Evolutionary conservation across 1,139 yeast species (phyloP).

Genomic region (Scheffersomyces titani): DNA sequence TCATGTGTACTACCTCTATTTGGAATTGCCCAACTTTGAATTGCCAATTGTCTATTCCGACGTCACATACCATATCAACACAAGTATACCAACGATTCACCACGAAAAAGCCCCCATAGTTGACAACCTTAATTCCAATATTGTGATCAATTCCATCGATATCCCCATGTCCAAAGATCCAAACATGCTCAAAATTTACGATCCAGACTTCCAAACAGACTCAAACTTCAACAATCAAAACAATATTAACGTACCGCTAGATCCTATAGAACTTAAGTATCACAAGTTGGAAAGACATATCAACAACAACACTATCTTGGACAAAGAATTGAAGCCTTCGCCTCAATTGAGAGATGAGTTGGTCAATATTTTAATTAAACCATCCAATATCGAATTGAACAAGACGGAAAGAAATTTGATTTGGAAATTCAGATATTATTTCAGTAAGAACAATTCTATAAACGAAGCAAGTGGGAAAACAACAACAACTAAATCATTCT

Average conservation of each 20-base stretch:
- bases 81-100: not conserved
- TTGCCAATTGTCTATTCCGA: slow-evolving; percentile 83
- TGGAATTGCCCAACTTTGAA: slow-evolving; percentile 78
- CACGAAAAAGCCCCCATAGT: slow-evolving; percentile 15
- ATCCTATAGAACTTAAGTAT: slow-evolving; percentile 87
- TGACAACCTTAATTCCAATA: slow-evolving; percentile 18
- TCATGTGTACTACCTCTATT: slow-evolving; percentile 47
- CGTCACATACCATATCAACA: slow-evolving; percentile 22
- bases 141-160: slow-evolving; percentile 37
- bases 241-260: slow-evolving; percentile 47
- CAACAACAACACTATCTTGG: slow-evolving; percentile 73
- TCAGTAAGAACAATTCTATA: slow-evolving; percentile 57
- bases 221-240: slow-evolving; percentile 6
- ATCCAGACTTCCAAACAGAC: slow-evolving; percentile 37
- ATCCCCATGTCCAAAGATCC: slow-evolving; percentile 23
- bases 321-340: slow-evolving; percentile 86
- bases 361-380: slow-evolving; percentile 64
- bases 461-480: slow-evolving; percentile 14
- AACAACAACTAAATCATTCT: slow-evolving; percentile 50
- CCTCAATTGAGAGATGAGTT: slow-evolving; percentile 79
- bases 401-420: slow-evolving; percentile 85
- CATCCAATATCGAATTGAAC: slow-evolving; percentile 79
- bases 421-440: slow-evolving; percentile 90
- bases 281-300: slow-evolving; percentile 77
- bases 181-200: slow-evolving; percentile 29